Conservation (phyloP, 768 basidiomycete species). For the Suillus cothurnatus region DNA sequence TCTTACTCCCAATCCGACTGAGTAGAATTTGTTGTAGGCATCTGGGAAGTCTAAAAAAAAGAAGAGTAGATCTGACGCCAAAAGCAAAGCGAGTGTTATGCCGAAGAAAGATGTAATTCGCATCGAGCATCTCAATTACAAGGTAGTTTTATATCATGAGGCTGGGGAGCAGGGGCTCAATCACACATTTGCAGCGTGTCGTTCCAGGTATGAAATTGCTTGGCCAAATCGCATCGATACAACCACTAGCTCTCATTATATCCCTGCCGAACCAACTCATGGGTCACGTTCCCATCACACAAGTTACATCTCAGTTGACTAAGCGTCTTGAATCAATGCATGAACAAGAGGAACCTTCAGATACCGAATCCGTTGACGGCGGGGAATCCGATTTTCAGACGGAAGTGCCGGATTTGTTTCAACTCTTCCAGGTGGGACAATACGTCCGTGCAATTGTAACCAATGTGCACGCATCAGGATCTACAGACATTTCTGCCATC, state of each 20-base stretch:
- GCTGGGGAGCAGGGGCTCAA: slow-evolving; percentile 7
- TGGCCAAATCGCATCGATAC: slow-evolving; percentile 82
- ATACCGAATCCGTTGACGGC: slow-evolving; percentile 46
- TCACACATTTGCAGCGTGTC: slow-evolving; percentile 56
- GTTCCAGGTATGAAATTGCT: slow-evolving; percentile 84
- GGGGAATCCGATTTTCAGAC: slow-evolving; percentile 38
- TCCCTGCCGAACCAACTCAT: slow-evolving; percentile 96
- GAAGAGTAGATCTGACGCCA: slow-evolving; percentile 50
- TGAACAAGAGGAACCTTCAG: slow-evolving; percentile 51
- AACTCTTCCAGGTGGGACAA: slow-evolving; percentile 83
- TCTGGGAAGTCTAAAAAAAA: slow-evolving; percentile 43
- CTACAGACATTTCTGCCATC: slow-evolving; percentile 56
- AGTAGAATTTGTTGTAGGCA: slow-evolving; percentile 38
- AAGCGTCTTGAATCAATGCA: slow-evolving; percentile 64
- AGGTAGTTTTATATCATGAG: slow-evolving; percentile 46
- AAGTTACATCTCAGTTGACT: slow-evolving; percentile 83
- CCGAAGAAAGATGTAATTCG: slow-evolving; percentile 61
- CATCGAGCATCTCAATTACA: slow-evolving; percentile 93
- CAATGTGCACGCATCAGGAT: slow-evolving; percentile 66
- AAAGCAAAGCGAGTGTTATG: slow-evolving; percentile 33
- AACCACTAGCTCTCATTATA: slow-evolving; percentile 86
- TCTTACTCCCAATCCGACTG: not conserved
- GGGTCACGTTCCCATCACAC: slow-evolving; percentile 93
- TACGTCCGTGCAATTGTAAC: slow-evolving; percentile 82
- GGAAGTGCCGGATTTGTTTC: slow-evolving; percentile 65